Conservation (phyloP, 1,139 yeast species). For the Debaryomyces coudertii region DNA sequence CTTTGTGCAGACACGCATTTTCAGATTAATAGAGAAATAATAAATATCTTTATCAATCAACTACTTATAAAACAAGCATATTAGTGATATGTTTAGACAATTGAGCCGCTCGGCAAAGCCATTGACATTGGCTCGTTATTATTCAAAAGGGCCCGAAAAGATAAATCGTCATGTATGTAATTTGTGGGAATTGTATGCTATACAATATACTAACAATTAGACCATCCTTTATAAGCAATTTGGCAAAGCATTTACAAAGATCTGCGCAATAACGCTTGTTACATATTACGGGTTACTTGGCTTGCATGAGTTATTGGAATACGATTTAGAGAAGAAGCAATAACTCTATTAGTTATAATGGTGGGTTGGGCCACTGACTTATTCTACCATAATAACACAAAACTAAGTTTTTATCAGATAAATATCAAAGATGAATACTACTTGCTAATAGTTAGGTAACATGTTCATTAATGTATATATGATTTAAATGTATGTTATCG, state of each 20-base stretch:
- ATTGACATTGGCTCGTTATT: neutral
- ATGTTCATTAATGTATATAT: constrained; percentile 8
- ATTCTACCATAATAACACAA: neutral
- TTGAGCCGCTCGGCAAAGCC: neutral
- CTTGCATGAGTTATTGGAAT: constrained; percentile 11
- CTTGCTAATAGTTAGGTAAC: neutral
- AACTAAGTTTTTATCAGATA: neutral
- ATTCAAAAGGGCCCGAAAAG: constrained; percentile 11
- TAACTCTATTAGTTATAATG: neutral
- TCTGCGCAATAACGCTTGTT: constrained; percentile 22
- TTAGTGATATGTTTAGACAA: neutral
- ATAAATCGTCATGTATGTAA: constrained; percentile 22
- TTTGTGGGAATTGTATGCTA: neutral
- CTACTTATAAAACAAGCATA: neutral
- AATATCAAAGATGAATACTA: neutral
- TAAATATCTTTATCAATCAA: neutral
- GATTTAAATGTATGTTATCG: neutral
- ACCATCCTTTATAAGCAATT: constrained; percentile 24
- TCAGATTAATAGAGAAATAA: neutral
- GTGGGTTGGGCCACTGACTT: neutral
- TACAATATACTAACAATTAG: constrained; percentile 13
- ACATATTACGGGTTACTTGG: constrained; percentile 20
- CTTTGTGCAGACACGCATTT: neutral
- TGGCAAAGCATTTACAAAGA: constrained; percentile 23
- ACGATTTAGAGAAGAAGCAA: constrained; percentile 6